phyloP scores from a whole-genome alignment of 2,329 filamentous ascomycete genomes.

The Pseudogymnoascus sp. region DNA sequence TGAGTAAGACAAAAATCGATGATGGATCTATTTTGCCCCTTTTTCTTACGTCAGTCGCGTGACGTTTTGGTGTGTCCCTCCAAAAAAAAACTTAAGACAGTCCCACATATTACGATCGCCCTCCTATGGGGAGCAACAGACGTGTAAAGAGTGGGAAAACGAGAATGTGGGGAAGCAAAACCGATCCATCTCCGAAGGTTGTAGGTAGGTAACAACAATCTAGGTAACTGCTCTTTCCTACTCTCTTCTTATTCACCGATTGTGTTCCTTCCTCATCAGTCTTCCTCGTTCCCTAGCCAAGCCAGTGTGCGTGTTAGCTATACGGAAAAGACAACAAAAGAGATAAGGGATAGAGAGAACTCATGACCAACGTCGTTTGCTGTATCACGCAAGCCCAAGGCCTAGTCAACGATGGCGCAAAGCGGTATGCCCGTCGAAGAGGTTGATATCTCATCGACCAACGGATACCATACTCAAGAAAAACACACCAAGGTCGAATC shows the following conservation, averaged over 20 bases:
- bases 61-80: neutral
- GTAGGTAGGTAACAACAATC: neutral
- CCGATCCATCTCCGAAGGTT: neutral
- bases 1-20: neutral
- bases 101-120: constrained; percentile 3
- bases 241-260: neutral
- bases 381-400: constrained; percentile 2
- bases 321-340: neutral
- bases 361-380: neutral
- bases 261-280: neutral
- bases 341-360: neutral
- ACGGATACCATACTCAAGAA: neutral
- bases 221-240: neutral
- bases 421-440: neutral
- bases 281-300: neutral
- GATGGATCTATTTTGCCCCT: constrained; percentile 4
- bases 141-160: constrained; percentile 4
- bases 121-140: constrained; percentile 3
- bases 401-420: constrained; percentile 6
- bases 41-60: constrained; percentile 7
- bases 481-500: neutral
- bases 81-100: neutral
- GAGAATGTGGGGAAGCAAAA: constrained; percentile 3
- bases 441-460: neutral
- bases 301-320: neutral